Base-by-base conservation (phyloP, 2,329 filamentous ascomycete genomes). In the Trichoderma endophyticum region DNA sequence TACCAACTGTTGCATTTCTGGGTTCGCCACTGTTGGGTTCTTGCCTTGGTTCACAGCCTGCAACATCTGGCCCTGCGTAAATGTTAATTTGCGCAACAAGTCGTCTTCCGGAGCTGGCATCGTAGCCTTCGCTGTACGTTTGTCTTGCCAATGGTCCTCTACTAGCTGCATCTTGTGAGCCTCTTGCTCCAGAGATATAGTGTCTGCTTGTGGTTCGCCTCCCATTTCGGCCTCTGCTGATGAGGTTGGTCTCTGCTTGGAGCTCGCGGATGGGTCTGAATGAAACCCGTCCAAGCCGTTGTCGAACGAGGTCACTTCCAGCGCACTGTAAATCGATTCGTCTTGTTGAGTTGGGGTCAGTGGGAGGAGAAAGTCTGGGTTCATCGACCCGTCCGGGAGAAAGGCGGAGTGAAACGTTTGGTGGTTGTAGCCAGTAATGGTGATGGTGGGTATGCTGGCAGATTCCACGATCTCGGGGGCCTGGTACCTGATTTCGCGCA, bases 371-470 rank as follows among this genome's bases (percentile, higher is more conserved):
- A 28, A 32, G 9, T 28, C 26, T 15, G 36, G 30, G n/a, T 24
- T 21, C 11, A 54, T 54, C 59, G 36, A 26, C 21, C 28, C 70
- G n/a, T 51, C 32, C 36, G 64, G 43, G 60, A 57, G 59, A 28
- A 28, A 73, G 71, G 15, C 77, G 70, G 61, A 74, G 70, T 8
- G 76, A 70, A 72, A 77, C 73, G 21, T 60, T 69, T 24, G 72
- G 77, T 48, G 83, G 80, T 71, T 82, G 81, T 74, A 85, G 73
- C 88, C 88, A 89, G 82, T 89, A 90, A 81, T 90, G 88, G 78
- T 90, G 88, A 76, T 90, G 87, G 76, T 90, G 88, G 74, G 85
- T 88, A 78, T 90, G 88, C 72, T 88, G 75, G 75, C 87, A 88
- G 74, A 86, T 76, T 73, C 76, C 75, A 64, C 75, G 69, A 71